phyloP scores from a whole-genome alignment of 768 basidiomycete species.

The Macrocybe gigantea region DNA sequence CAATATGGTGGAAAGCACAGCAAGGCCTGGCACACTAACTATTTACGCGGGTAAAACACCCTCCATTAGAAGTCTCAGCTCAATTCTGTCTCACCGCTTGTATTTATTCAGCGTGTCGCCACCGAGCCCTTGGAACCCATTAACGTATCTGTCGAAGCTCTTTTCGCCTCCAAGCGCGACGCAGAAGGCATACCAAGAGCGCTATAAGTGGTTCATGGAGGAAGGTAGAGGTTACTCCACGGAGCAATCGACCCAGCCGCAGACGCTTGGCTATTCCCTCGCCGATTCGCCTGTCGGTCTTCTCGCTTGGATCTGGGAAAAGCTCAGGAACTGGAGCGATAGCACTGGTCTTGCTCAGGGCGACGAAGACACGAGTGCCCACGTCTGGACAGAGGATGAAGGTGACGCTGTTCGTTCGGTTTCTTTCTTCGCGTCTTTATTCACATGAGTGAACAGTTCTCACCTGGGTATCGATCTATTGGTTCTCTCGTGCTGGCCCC shows the following conservation, averaged over 20 bases:
- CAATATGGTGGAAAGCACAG: slow-evolving; percentile 28
- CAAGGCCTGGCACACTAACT: slow-evolving; percentile 51
- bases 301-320: slow-evolving; percentile 51
- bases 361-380: too few species aligned
- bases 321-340: slow-evolving; percentile 43
- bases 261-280: slow-evolving; percentile 48
- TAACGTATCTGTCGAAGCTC: slow-evolving; percentile 19
- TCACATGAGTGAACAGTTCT: slow-evolving; percentile 30
- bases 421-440: neutral
- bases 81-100: neutral
- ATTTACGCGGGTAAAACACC: slow-evolving; percentile 13
- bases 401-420: slow-evolving; percentile 18
- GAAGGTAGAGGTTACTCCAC: slow-evolving; percentile 30
- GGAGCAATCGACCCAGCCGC: slow-evolving; percentile 41
- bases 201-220: slow-evolving; percentile 19
- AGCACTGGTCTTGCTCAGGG: slow-evolving; percentile 12
- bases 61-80: neutral
- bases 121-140: slow-evolving; percentile 15
- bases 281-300: slow-evolving; percentile 54
- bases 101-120: slow-evolving; percentile 8
- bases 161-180: slow-evolving; percentile 16
- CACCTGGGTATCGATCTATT: slow-evolving; percentile 56
- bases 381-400: slow-evolving; percentile 44
- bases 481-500: slow-evolving; percentile 54
- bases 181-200: slow-evolving; percentile 28